Percentiles rank a stretch among this genome's conserved stretches.
Conservation (phyloP, 805 yeast species). For the Ogataea haglerorum region DNA sequence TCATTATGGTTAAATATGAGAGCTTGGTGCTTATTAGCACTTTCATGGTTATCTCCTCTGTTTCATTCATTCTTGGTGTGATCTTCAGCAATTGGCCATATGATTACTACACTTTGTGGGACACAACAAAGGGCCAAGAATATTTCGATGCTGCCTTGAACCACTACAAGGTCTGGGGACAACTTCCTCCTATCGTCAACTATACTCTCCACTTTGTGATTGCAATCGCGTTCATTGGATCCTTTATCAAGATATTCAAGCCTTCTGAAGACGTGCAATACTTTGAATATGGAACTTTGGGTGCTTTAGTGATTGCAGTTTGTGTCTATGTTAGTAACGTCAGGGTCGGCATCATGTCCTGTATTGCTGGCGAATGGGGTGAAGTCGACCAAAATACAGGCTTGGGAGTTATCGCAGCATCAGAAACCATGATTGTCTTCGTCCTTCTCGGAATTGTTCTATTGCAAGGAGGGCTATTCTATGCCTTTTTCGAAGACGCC, state of each 20-base stretch:
- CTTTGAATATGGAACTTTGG: conserved; percentile 86
- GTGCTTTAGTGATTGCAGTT: conserved; percentile 65
- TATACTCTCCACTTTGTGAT: conserved; percentile 61
- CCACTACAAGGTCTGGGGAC: conserved; percentile 76
- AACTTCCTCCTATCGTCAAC: conserved; percentile 55
- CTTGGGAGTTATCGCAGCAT: conserved; percentile 86
- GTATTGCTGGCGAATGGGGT: conserved; percentile 81
- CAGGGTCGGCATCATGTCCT: conserved; percentile 71
- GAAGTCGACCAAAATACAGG: conserved; percentile 87
- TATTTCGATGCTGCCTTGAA: conserved; percentile 58
- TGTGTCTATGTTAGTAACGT: conserved; percentile 85
- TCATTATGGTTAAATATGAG: conserved; percentile 24
- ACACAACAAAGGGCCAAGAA: conserved; percentile 43
- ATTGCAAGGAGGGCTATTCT: conserved; percentile 86
- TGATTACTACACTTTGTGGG: conserved; percentile 74
- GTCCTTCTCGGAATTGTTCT: conserved; percentile 74
- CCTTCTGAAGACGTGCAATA: conserved; percentile 82
- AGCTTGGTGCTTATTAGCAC: conserved; percentile 35
- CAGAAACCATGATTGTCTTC: conserved; percentile 70
- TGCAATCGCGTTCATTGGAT: conserved; percentile 66
- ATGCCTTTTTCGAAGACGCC: conserved; percentile 46
- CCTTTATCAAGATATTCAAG: conserved; percentile 73
- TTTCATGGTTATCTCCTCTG: conserved; percentile 34
- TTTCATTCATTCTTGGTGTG: conserved; percentile 79
- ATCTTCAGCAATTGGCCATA: conserved; percentile 78